Base-by-base conservation (phyloP, 2,329 filamentous ascomycete species). In the Phyllosticta paracitricarpa region DNA sequence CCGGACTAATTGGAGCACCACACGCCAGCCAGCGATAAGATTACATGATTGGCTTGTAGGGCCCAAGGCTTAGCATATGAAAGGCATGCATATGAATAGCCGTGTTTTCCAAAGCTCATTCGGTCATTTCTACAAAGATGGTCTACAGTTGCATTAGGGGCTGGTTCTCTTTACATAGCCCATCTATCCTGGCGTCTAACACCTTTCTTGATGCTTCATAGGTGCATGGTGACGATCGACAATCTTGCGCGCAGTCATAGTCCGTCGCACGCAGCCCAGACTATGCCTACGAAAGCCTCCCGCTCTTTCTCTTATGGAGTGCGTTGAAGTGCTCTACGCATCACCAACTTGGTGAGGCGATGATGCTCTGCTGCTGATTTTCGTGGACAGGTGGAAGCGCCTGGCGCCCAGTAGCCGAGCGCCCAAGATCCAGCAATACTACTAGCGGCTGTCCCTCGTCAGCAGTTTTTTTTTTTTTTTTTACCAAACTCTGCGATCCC, bases 1-100 rank as follows among this genome's bases (percentile, higher is more conserved):
- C 40, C 14, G n/a, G 40, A 52, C 58, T 59, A 59, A 55, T 17
- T 48, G 52, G 26, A 61, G 59, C 59, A 61, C 40, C 40, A 48
- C 40, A 48, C 59, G 59, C 53, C 54, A 56, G 57, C 54, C 54
- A 56, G 57, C 54, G 59, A 61, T 61, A 61, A 57, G 59, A 61
- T 61, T 61, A 57, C 59, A 61, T 61, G 59, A 61, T 61, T 57
- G 59, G 59, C 22, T 54, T 61, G 14, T 48, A n/a, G 54, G 33
- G 53, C 51, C 54, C 58, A 24, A 30, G 53, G 25, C 53, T 35
- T 51, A 54, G 58, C 54, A 35, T 61, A 25, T 52, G 7, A 7
- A 48, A 48, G 5, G 40, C 40, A 48, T n/a, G 40, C 40, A 48
- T 48, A n/a, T n/a, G 6, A n/a, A 48, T 48, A n/a, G 40, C 17